Conservation (phyloP, 2,329 filamentous ascomycete species). For the Beauveria sp. region DNA sequence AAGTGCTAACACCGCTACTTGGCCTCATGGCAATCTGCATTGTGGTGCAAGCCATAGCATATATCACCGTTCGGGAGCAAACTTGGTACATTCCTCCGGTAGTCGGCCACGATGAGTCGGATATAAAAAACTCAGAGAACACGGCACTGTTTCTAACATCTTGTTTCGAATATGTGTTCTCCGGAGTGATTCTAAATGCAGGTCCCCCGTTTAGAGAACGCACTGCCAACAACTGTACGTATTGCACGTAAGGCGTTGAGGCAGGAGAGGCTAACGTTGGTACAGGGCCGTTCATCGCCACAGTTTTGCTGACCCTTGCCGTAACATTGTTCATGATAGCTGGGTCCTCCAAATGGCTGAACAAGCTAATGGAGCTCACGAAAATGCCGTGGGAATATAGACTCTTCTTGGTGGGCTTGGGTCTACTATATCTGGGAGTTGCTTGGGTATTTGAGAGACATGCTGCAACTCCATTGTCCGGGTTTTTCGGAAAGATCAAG, state of each 20-base stretch:
- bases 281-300: slow-evolving; percentile 73
- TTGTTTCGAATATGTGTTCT: slow-evolving; percentile 91
- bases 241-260: background rate
- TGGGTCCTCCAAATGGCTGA: slow-evolving; percentile 61
- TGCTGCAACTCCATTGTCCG: background rate
- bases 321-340: slow-evolving; percentile 76
- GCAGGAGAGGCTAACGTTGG: background rate
- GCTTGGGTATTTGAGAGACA: slow-evolving; percentile 6
- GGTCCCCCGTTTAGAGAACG: slow-evolving; percentile 81
- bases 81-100: slow-evolving; percentile 81
- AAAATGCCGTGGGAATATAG: slow-evolving; percentile 66
- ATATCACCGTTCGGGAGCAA: slow-evolving; percentile 67
- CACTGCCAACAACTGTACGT: slow-evolving; percentile 70
- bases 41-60: slow-evolving; percentile 65
- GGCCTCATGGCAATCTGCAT: slow-evolving; percentile 83
- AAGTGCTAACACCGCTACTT: slow-evolving; percentile 81
- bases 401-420: slow-evolving; percentile 62
- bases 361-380: slow-evolving; percentile 77
- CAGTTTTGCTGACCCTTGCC: slow-evolving; percentile 59
- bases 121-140: slow-evolving; percentile 88
- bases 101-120: slow-evolving; percentile 69
- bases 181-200: slow-evolving; percentile 83
- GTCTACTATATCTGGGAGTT: slow-evolving; percentile 61
- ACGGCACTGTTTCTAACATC: slow-evolving; percentile 83
- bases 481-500: background rate